Conservation (phyloP, 805 yeast genomes). For the Barnettozyma californica region DNA sequence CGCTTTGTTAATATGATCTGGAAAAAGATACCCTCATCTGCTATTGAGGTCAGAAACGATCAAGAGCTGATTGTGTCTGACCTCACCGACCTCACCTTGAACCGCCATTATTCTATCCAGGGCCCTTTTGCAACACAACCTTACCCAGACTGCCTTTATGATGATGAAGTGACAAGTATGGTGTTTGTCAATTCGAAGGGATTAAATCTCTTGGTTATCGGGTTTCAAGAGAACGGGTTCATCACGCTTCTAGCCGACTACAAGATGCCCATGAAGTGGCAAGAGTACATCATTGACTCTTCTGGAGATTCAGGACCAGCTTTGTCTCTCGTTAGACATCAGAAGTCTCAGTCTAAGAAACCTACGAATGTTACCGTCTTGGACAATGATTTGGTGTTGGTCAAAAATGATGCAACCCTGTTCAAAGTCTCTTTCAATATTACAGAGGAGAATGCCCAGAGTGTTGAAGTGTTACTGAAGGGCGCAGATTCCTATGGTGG, state of each 20-base stretch:
- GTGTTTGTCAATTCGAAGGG: constrained; percentile 23
- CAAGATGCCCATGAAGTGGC: constrained; percentile 33
- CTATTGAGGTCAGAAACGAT: constrained; percentile 20
- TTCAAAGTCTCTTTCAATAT: background rate
- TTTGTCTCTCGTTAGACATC: constrained; percentile 2
- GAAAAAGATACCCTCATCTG: constrained; percentile 20
- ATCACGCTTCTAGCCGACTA: constrained; percentile 28
- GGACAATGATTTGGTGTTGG: background rate
- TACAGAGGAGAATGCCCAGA: background rate
- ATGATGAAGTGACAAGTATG: constrained; percentile 36
- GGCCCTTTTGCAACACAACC: constrained; percentile 55
- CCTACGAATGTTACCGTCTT: background rate
- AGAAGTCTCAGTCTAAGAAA: background rate
- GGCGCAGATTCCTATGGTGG: constrained; percentile 1
- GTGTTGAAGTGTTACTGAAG: background rate
- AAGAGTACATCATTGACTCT: background rate
- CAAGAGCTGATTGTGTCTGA: constrained; percentile 21
- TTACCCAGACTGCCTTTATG: constrained; percentile 49
- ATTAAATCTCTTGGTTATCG: constrained; percentile 23
- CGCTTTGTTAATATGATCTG: constrained; percentile 32
- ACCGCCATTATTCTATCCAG: constrained; percentile 26
- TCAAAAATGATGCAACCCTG: constrained; percentile 1
- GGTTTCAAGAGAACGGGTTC: constrained; percentile 27
- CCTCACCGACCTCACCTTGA: constrained; percentile 3
- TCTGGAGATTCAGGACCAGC: background rate